Base-by-base conservation (phyloP, 768 basidiomycete genomes). In the Termitomyces bulborhizus region DNA sequence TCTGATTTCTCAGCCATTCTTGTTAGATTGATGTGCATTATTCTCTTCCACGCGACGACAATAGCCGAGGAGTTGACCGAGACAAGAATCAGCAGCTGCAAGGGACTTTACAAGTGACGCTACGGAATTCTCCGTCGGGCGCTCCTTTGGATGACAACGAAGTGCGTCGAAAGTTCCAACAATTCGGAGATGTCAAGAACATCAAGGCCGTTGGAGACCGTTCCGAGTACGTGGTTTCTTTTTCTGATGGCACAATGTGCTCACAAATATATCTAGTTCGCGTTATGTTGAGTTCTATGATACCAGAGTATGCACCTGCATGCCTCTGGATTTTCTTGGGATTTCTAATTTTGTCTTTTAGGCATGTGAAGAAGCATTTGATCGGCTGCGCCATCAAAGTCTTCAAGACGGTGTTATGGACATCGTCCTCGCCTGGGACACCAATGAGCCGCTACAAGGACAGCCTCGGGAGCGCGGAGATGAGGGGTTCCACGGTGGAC, bases 11-110 rank as follows among this genome's bases (percentile, higher is more conserved):
- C 32, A 52, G 42, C 8, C 65, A 8, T 9, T 9, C 3, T 16
- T 21, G 36, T n/a, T 21, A 97, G 96, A 98, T 98, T 68, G 97
- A 99, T 73, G 95, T 99, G 0, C 97, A 99, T 69, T 99, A 94
- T 74, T 96, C 93, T 27, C 74, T 98, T 29, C 97, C 97, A 11
- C 85, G 91, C 58, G 91, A 90, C 62, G 91, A 97, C 53, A 83
- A 89, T 59, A 70, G 76, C 62, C 80, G 78, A 64, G 81, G 80
- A 53, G 84, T 78, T 59, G 78, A 86, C 46, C 72, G 76, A 46
- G 93, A 95, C 51, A 94, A 87, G 70, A 92, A 90, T 67, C 93
- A 95, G 84, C 83, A 88, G 74, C 72, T 87, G 29, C 86, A 98
- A 76, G 96, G 96, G 11, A 88, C 86, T 9, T 71, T 98, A 4